Base-by-base conservation (phyloP, 495 filamentous ascomycete genomes). In the Penicillium pancosmium region DNA sequence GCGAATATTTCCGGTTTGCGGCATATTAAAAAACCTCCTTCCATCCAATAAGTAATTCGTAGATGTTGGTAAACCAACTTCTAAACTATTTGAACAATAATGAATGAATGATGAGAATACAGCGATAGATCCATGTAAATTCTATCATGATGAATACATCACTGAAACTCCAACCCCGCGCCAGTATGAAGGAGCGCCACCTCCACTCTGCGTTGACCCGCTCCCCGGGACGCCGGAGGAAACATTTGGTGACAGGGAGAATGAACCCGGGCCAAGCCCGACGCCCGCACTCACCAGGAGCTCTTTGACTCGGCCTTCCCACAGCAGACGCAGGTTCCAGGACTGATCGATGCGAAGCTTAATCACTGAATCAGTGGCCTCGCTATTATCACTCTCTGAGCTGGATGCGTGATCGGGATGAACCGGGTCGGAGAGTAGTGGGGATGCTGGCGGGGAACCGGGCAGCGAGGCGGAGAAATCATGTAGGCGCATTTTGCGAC, bases 271-370 rank as follows among this genome's bases (percentile, higher is more conserved):
- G 12, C 77, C 91, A 43, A 94, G 78, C 13, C 83, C 88, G 18
- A 90, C 88, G 3, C 94, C 94, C 23, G 95, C 82, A 66, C 90
- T 96, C 65, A 98, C 94, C 56, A 98, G 79, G 46, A 98, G 75
- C 66, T 96, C 92, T 76, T 98, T 98, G 47, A 93, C 79, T 55
- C 92, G 81, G 1, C 94, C 94, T 71, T 98, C 94, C 95, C 95
- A 98, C 12, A 98, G 79, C 48, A 97, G 60, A 3, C 92, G 89
- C 34, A 97, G 82, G 57, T 86, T 85, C 69, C 91, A 87, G 56
- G 91, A 88, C 71, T 97, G 91, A 64, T 94, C 91, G 8, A 97
- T 75, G 43, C 90, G 82, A 18, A 92, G 87, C 71, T 98, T 98
- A 59, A 98, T 72, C n/a, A 97, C 92, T 5, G 92, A 93, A 25